Base-by-base conservation (phyloP, 2,329 filamentous ascomycete species). In the Colletotrichum lentis region DNA sequence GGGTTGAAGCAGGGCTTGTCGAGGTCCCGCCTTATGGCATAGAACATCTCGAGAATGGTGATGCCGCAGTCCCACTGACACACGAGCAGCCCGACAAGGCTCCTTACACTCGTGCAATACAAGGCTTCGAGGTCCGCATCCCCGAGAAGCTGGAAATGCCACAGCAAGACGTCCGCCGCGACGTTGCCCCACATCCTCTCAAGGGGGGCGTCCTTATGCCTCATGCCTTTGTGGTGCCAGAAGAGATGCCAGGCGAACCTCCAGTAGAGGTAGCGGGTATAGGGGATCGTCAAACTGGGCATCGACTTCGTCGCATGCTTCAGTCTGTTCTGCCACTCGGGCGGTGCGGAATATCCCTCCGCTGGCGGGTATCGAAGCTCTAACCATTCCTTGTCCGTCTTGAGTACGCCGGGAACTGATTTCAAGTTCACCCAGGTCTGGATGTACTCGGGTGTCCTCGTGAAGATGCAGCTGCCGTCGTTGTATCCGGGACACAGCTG, bases 221-320 rank as follows among this genome's bases (percentile, higher is more conserved):
- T n/a, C 43, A 59, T 31, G 22, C 57, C 44, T 37, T 12, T 27
- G 31, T 41, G 31, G 20, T 41, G 20, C 35, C 44, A 60, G 46
- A 60, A 60, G 31, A 60, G 47, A 50, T 52, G 46, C 57, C 57
- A 60, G 5, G 57, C 46, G 4, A 49, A 60, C 18, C 57, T 46
- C 57, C 57, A 60, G 57, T 20, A 4, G 14, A 60, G 12, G 22
- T 60, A 60, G 16, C 18, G 46, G 22, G 18, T 3, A n/a, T 41
- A 60, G 20, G 57, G 35, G 5, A 22, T 35, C 16, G 16, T 60
- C 16, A 60, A 31, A 11, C 1, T 5, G 22, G 22, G 4, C 12
- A 20, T 20, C 3, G 16, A 14, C 18, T 7, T 54, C 10, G 37
- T 11, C n/a, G 56, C 44, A 18, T 14, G 16, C 37, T 43, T 24